Conservation (phyloP, 805 yeast genomes). For the Metschnikowia dekortorum region DNA sequence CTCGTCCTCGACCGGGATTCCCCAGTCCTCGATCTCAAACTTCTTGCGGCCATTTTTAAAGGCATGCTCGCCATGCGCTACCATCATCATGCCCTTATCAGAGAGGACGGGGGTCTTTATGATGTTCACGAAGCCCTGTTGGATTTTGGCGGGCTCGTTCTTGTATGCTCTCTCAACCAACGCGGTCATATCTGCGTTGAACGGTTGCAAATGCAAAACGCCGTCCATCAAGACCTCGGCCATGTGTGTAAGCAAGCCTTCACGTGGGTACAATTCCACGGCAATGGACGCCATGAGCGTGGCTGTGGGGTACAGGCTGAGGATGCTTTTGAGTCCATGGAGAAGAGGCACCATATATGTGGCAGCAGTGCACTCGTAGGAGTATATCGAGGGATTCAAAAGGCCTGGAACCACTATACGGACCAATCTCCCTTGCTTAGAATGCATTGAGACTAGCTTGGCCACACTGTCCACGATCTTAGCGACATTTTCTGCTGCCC, state of each 20-base stretch:
- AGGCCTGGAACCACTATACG: conserved; percentile 74
- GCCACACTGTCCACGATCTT: conserved; percentile 33
- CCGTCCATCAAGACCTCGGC: conserved; percentile 60
- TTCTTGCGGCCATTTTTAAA: conserved; percentile 78
- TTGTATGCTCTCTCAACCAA: conserved; percentile 66
- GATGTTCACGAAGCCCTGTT: conserved; percentile 82
- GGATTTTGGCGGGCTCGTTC: conserved; percentile 68
- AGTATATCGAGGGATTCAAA: conserved; percentile 71
- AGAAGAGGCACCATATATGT: conserved; percentile 54
- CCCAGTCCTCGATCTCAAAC: conserved; percentile 90
- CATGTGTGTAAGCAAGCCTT: conserved; percentile 41
- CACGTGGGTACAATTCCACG: conserved; percentile 61
- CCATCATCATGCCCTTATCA: conserved; percentile 76
- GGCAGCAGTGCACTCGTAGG: conserved; percentile 45
- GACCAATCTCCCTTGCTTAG: conserved; percentile 45
- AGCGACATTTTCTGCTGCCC: conserved; percentile 32
- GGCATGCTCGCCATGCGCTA: conserved; percentile 70
- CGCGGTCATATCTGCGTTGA: conserved; percentile 66
- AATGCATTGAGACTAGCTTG: conserved; percentile 28
- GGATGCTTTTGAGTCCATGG: conserved; percentile 52
- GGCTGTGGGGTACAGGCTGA: conserved; percentile 46
- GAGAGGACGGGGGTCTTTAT: conserved; percentile 67
- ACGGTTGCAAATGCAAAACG: conserved; percentile 73
- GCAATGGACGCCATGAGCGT: conserved; percentile 55
- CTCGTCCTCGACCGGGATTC: conserved; percentile 94